These are phyloP conservation scores for Coelastrella sp. DNA, from an alignment of 139 green algal genomes.

Conservation along the genomic window DNA sequence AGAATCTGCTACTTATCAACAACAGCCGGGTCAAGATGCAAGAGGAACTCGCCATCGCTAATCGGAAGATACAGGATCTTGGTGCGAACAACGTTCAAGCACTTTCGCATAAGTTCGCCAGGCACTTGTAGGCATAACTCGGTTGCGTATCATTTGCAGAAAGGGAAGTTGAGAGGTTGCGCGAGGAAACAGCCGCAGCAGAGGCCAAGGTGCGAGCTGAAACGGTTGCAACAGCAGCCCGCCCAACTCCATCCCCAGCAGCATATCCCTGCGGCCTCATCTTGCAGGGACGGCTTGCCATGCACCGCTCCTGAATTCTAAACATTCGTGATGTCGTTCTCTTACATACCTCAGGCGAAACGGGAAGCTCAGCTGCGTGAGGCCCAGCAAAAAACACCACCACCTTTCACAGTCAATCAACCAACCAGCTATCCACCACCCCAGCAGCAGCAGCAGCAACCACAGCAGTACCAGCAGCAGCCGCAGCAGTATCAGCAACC, in stretches of 20 bases:
- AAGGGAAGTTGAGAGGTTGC: conserved; percentile 18
- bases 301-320: too few relatives aligned
- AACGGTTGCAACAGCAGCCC: neutral
- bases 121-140: neutral
- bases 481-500: neutral
- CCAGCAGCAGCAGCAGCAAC: conserved; percentile 4
- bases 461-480: neutral
- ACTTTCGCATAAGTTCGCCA: neutral
- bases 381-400: neutral
- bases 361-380: conserved; percentile 19
- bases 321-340: too few relatives aligned
- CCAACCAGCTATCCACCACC: neutral
- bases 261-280: too few relatives aligned
- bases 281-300: too few relatives aligned
- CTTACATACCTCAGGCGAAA: too few relatives aligned
- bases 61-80: conserved; percentile 35
- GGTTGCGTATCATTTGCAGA: conserved; percentile 18
- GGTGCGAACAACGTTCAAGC: neutral
- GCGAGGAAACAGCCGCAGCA: conserved; percentile 3
- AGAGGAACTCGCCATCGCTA: conserved; percentile 34
- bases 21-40: conserved; percentile 45
- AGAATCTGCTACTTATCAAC: conserved; percentile 37
- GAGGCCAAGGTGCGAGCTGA: conserved; percentile 3
- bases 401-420: neutral
- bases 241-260: neutral